Base-by-base conservation (phyloP, 108 stramenopile genomes). In the Nitzschia sp. region DNA sequence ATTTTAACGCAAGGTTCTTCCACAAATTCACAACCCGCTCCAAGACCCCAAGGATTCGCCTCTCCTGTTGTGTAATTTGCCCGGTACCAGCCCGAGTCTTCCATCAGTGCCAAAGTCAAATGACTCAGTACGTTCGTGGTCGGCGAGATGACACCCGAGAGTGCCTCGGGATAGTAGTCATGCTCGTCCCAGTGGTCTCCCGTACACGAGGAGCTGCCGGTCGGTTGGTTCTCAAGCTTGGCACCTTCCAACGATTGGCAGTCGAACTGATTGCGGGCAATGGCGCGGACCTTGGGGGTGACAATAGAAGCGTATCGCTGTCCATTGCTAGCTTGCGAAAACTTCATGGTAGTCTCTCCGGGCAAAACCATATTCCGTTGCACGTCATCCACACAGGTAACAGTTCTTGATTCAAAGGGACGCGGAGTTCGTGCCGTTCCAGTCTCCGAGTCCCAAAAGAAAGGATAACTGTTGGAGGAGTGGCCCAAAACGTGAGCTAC, bases 181-280 rank as follows among this genome's bases (percentile, higher is more conserved):
- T 87, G 73, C 63, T 94, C 92, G 56, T 92, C 90, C 87, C 87
- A 92, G 70, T 92, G 90, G 76, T 92, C 90, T 22, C 92, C 92
- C 0, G 87, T 85, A 66, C 92, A 94, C 9, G 86, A 85, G 47
- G 84, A 81, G 27, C 74, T 56, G 16, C 92, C 85, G 1, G 89
- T 90, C 0, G 89, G 92, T 53, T 91, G 90, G 70, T 92, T 92
- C 78, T 92, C 90, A 75, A 92, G 59, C 61, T 83, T 84, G 28
- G 85, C 86, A 41, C 81, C 92, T 25, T 58, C 77, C 62, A 94
- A 47, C 2, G 79, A 67, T 65, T 89, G 88, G 65, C 92, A 94
- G 68, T 94, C 64, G 58, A 94, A 94, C 50, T 94, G 92, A 69
- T 94, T 94, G 34, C 92, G 64, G 1, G 86, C 92, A 48, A 91